phyloP scores from a whole-genome alignment of 1,139 yeast genomes.

The Candida glucosophila region DNA sequence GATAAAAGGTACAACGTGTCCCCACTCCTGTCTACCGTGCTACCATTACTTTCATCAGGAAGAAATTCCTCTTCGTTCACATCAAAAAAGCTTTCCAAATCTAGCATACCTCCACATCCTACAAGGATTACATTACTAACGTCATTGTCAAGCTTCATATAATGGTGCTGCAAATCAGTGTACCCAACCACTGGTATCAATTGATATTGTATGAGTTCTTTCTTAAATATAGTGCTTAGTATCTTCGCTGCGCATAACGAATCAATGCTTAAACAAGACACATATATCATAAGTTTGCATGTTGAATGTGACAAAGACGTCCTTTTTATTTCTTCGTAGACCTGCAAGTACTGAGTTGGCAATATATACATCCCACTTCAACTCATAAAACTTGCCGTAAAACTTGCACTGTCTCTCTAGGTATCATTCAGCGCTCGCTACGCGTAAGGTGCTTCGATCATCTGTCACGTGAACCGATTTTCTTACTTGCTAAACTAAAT shows the following conservation, averaged over 20 bases:
- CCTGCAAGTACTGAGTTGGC: slow-evolving; percentile 50
- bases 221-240: slow-evolving; percentile 59
- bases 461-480: too few relatives aligned
- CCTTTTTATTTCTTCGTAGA: slow-evolving; percentile 51
- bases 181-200: slow-evolving; percentile 94
- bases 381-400: too few relatives aligned
- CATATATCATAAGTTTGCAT: slow-evolving; percentile 81
- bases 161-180: slow-evolving; percentile 62
- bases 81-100: slow-evolving; percentile 70
- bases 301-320: slow-evolving; percentile 79
- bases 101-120: slow-evolving; percentile 96
- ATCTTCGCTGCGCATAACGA: slow-evolving; percentile 86
- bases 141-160: slow-evolving; percentile 57
- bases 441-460: background rate
- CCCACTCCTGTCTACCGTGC: slow-evolving; percentile 1
- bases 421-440: too few relatives aligned
- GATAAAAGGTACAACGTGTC: background rate
- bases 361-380: slow-evolving; percentile 59
- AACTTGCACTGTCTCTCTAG: too few relatives aligned
- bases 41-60: slow-evolving; percentile 4
- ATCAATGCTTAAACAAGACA: slow-evolving; percentile 85
- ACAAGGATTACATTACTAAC: slow-evolving; percentile 70
- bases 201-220: slow-evolving; percentile 81
- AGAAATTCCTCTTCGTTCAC: slow-evolving; percentile 17
- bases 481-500: too few relatives aligned